A percentile compares a stretch with the other conserved stretches of the same genome.
These are phyloP conservation scores for Trametes cinnabarina DNA, from an alignment of 768 basidiomycete genomes.

Conservation along the genomic window DNA sequence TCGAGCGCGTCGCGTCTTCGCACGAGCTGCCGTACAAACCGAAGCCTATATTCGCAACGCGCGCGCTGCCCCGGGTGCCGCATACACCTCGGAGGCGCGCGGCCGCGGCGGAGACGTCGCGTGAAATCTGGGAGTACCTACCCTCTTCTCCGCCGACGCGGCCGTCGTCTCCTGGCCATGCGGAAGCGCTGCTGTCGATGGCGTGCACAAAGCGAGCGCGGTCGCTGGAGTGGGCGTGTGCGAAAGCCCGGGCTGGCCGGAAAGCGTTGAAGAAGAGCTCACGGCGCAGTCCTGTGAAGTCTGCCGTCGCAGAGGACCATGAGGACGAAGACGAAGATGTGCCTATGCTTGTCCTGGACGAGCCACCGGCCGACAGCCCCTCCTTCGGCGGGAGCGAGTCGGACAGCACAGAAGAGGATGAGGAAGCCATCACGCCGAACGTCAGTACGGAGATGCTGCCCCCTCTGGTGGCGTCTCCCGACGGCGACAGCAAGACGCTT, in stretches of 20 bases:
- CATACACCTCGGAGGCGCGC: conserved; percentile 1
- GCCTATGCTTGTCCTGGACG: conserved; percentile 19
- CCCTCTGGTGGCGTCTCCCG: conserved; percentile 3
- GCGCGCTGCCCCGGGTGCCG: conserved; percentile 20
- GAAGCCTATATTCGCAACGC: conserved; percentile 8
- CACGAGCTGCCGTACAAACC: conserved; percentile 39
- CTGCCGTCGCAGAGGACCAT: conserved; percentile 20
- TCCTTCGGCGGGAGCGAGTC: conserved; percentile 13
- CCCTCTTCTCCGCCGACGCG: conserved; percentile 60
- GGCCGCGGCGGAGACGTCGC: not conserved
- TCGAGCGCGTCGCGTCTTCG: conserved; percentile 59
- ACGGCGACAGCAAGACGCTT: not conserved
- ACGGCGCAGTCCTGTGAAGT: conserved; percentile 9
- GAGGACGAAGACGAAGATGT: conserved; percentile 22
- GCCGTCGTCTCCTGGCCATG: conserved; percentile 48
- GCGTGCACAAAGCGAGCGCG: conserved; percentile 44
- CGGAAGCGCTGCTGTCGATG: conserved; percentile 43
- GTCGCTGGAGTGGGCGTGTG: conserved; percentile 77
- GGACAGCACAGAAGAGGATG: conserved; percentile 19
- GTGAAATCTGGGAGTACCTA: conserved; percentile 40
- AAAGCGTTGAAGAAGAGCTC: not conserved
- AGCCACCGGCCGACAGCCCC: not conserved
- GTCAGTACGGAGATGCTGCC: conserved; percentile 18
- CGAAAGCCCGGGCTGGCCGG: conserved; percentile 38
- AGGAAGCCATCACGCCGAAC: conserved; percentile 22